Base-by-base conservation (phyloP, 345 rosid species). In the Erysimum cheiranthoides region DNA sequence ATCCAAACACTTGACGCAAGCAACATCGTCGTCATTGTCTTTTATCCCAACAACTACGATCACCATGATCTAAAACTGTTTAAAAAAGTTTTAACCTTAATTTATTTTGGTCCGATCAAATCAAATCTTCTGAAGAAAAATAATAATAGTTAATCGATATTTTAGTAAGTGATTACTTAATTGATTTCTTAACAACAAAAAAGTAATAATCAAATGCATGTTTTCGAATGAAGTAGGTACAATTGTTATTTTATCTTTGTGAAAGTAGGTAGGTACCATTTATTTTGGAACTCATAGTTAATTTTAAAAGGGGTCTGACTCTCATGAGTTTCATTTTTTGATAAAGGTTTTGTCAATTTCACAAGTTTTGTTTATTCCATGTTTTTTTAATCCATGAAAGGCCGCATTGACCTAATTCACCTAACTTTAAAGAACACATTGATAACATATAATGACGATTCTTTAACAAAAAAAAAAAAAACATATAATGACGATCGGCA, bases 1-100 rank as follows among this genome's bases (percentile, higher is more conserved):
- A 62, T 70, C 70, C 80, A 76, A 76, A 70, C 51, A 76, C 75
- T 52, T 45, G 71, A 62, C 80, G 80, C 36, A 76, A 70, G 71
- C 75, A 76, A 69, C 32, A 63, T 45, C 5, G 70, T 62, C 71
- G 70, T 54, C 75, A 69, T 35, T 70, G 71, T 62, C 75, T 62
- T 69, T 76, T 76, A 62, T 70, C 52, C 70, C 71, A 77, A 77
- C 80, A 63, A 70, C 80, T 77, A 63, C 35, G 61, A 47, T 64
- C 80, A 70, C 66, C 65, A 76, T 62, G 43, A 52, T 70, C 75
- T 61, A 8, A 62, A 70, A n/a, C 52, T 77, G 70, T 76, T 28
- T 43, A 1, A 5, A 25, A 61, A 25, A 32, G 10, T 61, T 3
- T 62, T 45, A 9, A 16, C 42, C 51, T 38, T 70, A 12, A 45